These are phyloP conservation scores for Teratosphaeria destructans DNA, from an alignment of 2,329 filamentous ascomycete species.

Conservation along the genomic window DNA sequence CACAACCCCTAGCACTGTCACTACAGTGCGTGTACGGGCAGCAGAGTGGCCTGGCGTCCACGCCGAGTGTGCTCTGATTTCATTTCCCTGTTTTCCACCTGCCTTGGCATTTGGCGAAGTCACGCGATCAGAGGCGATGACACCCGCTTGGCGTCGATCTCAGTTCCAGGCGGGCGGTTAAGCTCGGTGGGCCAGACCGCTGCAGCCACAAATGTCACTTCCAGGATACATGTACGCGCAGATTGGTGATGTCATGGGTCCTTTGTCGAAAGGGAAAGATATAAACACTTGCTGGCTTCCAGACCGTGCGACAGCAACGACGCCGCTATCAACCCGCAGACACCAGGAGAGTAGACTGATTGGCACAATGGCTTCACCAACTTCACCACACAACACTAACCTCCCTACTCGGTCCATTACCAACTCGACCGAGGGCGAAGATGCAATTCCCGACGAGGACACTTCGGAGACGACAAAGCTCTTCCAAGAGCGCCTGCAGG, in stretches of 20 bases:
- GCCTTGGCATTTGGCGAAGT: not conserved
- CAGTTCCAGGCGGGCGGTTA: not conserved
- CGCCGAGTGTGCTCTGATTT: not conserved
- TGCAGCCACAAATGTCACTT: not conserved
- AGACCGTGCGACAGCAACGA: no score
- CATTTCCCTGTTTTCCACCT: not conserved
- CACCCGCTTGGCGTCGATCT: not conserved
- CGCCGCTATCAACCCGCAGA: not conserved
- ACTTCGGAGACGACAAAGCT: slow-evolving; percentile 46
- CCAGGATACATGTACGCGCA: not conserved
- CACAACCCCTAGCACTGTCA: not conserved
- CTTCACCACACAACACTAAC: slow-evolving; percentile 7
- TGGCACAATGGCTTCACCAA: slow-evolving; percentile 1
- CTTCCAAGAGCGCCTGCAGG: slow-evolving; percentile 76
- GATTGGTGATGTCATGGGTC: not conserved
- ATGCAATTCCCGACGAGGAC: slow-evolving; percentile 40
- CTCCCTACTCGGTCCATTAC: slow-evolving; percentile 24
- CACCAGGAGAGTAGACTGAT: not conserved
- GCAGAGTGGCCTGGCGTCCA: not conserved
- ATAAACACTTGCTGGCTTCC: not conserved
- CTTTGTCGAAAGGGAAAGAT: not conserved
- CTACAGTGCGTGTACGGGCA: not conserved
- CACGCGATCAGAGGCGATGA: not conserved
- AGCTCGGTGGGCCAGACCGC: not conserved
- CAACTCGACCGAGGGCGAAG: slow-evolving; percentile 29